Percentiles rank a stretch among this genome's conserved stretches.
Conservation (phyloP, 2,329 filamentous ascomycete genomes). For the Pyricularia sp. region DNA sequence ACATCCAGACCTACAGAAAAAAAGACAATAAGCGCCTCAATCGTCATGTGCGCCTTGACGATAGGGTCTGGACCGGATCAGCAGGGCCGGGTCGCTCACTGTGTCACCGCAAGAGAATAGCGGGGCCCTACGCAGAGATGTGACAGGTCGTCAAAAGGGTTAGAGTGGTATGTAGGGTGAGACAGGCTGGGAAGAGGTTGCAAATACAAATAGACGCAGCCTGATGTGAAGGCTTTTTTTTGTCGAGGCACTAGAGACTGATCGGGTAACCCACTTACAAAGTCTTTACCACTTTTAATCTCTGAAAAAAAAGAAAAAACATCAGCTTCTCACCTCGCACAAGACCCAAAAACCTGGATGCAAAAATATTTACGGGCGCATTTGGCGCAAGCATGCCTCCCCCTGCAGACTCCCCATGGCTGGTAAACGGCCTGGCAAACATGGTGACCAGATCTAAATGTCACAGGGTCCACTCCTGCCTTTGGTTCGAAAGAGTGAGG, state of each 20-base stretch:
- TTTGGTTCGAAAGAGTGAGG: too few species aligned
- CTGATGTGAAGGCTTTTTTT: not conserved
- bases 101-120: not conserved
- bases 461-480: too few species aligned
- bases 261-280: not conserved
- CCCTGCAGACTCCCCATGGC: too few species aligned
- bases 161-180: not conserved
- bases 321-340: not conserved
- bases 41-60: not conserved
- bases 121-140: not conserved
- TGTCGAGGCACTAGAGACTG: not conserved
- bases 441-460: too few species aligned
- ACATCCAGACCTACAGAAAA: not conserved
- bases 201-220: not conserved
- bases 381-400: not conserved
- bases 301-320: too few species aligned
- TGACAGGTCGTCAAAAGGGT: not conserved
- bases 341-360: not conserved
- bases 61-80: conserved; percentile 1
- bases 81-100: not conserved
- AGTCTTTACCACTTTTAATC: not conserved
- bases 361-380: not conserved
- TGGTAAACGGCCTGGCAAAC: too few species aligned
- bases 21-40: not conserved
- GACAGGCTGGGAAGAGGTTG: not conserved